These are phyloP conservation scores for Verticillium tricorpus DNA, from an alignment of 2,329 filamentous ascomycete genomes.

Conservation along the genomic window DNA sequence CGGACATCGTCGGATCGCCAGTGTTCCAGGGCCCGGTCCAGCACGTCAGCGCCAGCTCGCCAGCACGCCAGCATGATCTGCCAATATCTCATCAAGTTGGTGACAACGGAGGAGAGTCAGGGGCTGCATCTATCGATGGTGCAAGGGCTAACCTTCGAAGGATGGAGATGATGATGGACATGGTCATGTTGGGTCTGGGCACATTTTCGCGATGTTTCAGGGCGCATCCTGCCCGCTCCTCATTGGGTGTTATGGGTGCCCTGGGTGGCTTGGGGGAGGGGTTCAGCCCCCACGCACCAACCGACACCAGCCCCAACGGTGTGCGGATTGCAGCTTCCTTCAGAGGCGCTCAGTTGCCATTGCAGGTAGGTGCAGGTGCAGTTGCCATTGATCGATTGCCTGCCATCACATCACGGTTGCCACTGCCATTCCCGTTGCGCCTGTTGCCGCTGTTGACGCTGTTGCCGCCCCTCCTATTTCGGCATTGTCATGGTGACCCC, in stretches of 20 bases:
- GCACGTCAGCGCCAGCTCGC: neutral
- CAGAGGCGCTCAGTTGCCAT: neutral
- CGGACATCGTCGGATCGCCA: neutral
- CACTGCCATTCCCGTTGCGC: neutral
- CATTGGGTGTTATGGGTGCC: neutral
- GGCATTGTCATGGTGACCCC: neutral
- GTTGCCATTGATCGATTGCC: neutral
- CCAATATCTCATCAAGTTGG: neutral
- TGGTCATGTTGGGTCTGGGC: neutral
- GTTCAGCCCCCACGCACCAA: neutral
- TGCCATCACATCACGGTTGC: neutral
- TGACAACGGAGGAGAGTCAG: neutral
- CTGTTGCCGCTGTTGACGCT: neutral
- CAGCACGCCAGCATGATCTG: neutral
- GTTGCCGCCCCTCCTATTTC: too few species aligned
- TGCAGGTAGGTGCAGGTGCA: too few species aligned
- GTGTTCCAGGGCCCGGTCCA: neutral
- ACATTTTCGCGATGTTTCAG: neutral
- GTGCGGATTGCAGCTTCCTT: neutral
- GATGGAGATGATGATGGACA: neutral
- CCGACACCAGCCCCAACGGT: neutral
- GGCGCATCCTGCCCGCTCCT: neutral
- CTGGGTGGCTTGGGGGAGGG: too few species aligned
- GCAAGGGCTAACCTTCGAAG: neutral
- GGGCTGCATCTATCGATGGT: neutral